Conservation (phyloP, 2,329 filamentous ascomycete genomes). For the Trichoderma semiorbis region DNA sequence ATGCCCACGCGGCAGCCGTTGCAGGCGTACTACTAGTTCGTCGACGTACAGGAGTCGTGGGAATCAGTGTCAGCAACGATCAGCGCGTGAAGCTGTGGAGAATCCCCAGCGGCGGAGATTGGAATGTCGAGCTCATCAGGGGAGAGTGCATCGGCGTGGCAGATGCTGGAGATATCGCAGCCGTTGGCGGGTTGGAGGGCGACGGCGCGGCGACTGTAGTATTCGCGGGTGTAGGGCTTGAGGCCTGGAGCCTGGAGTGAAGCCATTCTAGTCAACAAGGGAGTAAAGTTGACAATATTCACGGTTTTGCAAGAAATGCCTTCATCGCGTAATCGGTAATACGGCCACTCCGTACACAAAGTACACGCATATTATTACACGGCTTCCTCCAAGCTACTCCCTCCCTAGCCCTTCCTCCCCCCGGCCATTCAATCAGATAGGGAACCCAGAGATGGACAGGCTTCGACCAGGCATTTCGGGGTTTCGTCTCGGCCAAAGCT, state of each 20-base stretch:
- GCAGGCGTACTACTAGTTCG: conserved; percentile 51
- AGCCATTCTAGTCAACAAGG: background rate
- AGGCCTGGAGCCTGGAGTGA: conserved; percentile 37
- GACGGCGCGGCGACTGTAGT: conserved; percentile 29
- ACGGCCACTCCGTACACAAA: conserved; percentile 1
- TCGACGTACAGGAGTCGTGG: conserved; percentile 21
- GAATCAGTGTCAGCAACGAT: conserved; percentile 56
- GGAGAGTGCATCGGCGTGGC: conserved; percentile 58
- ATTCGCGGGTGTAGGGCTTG: conserved; percentile 46
- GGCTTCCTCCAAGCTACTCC: background rate
- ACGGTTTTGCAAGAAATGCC: conserved; percentile 7
- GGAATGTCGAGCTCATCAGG: conserved; percentile 40
- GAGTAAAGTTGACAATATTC: background rate
- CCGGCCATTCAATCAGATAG: background rate
- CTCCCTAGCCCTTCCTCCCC: background rate
- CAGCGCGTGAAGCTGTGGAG: conserved; percentile 58
- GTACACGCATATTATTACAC: background rate
- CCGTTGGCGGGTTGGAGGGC: conserved; percentile 28
- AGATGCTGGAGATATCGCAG: conserved; percentile 53
- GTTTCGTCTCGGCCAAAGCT: background rate
- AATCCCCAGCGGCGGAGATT: conserved; percentile 27
- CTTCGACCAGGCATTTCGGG: background rate
- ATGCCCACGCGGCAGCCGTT: conserved; percentile 69
- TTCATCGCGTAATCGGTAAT: conserved; percentile 11
- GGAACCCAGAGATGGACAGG: background rate